Evolutionary conservation across 805 yeast genomes (phyloP), one percentile per base, ranked within the genome.

Genomic region (Schizosaccharomyces cryophilus): DNA sequence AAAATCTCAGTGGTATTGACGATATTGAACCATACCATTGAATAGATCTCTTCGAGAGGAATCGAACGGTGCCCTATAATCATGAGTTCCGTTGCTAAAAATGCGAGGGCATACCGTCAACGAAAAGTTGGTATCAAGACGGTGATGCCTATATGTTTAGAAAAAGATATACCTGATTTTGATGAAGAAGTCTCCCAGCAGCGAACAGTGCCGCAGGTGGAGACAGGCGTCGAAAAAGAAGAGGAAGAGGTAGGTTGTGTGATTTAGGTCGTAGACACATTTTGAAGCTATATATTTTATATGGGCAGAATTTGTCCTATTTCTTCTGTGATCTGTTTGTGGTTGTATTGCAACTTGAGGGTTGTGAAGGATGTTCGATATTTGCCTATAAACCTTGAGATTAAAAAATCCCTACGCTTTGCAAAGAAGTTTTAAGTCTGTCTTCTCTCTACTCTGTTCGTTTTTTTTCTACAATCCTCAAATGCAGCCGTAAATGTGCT

Each of bases 151-250:
- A 83, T 90, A 7, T 78, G 83, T 69, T 78, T 79, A 68, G 95
- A 87, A 66, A 74, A 76, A 62, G 96, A 90, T 67, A 73, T 90
- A 60, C 90, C 95, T 0, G 85, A 85, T 65, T 69, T 66, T 47
- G 95, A 88, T 64, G 79, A 82, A 30, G 85, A 81, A 61, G 85
- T 80, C 51, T 85, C 82, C 66, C 38, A 29, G 21, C 95, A 85
- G 70, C 80, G 97, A 54, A 96, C 90, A 64, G 73, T 86, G 38
- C 87, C 87, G 67, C 87, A 87, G 64, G 80, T 93, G 55, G 98
- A 93, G 67, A 90, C 97, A 5, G 98, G 98, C 72, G 98, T 93
- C 54, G 98, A 93, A 68, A 93, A 93, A 70, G 87, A 85, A 66
- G 98, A 93, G 72, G 98, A 93, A 72, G 95, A 87, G 66, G 67